Base-by-base conservation (phyloP, 345 rosid species). In the Citrus mangshanensis region DNA sequence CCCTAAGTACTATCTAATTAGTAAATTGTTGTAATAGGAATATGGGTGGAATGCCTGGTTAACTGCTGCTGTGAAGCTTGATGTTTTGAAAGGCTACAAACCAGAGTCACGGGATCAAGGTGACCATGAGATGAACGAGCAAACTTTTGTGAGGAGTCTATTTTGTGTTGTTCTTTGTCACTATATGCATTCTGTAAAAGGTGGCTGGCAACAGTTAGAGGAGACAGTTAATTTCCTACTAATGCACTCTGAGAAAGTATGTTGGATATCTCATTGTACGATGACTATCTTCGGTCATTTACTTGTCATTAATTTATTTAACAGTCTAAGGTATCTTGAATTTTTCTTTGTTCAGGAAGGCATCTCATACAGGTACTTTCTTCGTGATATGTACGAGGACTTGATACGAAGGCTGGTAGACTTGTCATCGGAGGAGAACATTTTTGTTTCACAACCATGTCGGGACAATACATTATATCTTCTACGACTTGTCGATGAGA, bases 141-240 rank as follows among this genome's bases (percentile, higher is more conserved):
- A 86, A 81, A 83, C 80, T 73, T 82, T 90, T 83, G 89, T 89
- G 81, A 91, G 91, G 87, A 89, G 88, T 78, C 77, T 95, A 74
- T 95, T 86, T 76, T 92, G 91, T 81, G 84, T 89, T 80, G 94
- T 93, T 82, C 98, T 95, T 81, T 88, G 95, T 84, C 94, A 95
- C 88, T 89, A 88, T 84, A 84, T 93, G 62, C 84, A 82, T 79
- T 91, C 89, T 35, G 88, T 95, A 70, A 95, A 93, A 89, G 98
- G 99, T 77, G 99, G 99, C 80, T 95, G 99, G 99, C 99, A 92
- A 81, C 95, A 87, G 68, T 82, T 95, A 77, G 99, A 95, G 82
- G 99, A 92, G 84, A 92, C 98, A 32, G 87, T 88, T 81, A 93
- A 92, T 91, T 93, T 93, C 85, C 83, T 95, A 49, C 89, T 90